Conservation (phyloP, 148 eudicot genomes). For the Tetragonia tetragonoides region DNA sequence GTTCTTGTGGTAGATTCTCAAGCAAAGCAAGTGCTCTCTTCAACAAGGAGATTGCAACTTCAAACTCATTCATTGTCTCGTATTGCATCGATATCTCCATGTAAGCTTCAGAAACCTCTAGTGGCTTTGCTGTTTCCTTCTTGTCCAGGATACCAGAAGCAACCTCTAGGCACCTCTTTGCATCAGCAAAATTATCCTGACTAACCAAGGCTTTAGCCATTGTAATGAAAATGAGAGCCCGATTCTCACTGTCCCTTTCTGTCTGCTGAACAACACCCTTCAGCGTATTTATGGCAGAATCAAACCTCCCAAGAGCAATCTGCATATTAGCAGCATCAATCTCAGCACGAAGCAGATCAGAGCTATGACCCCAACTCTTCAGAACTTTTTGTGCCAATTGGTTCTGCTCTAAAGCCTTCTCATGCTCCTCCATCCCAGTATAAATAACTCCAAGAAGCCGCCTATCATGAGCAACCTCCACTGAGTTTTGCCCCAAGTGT, state of each 20-base stretch:
- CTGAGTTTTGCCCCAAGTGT: conserved; percentile 70
- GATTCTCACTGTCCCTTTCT: conserved; percentile 68
- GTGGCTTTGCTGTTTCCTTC: conserved; percentile 53
- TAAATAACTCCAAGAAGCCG: conserved; percentile 76
- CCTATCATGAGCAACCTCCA: conserved; percentile 90
- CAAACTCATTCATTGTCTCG: conserved; percentile 87
- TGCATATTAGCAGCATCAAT: conserved; percentile 91
- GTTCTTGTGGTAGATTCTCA: conserved; percentile 74
- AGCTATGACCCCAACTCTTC: conserved; percentile 72
- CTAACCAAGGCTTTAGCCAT: conserved; percentile 82
- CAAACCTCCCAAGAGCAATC: conserved; percentile 74
- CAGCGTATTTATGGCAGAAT: conserved; percentile 60
- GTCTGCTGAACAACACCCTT: conserved; percentile 63
- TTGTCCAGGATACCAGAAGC: conserved; percentile 64
- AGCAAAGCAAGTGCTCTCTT: conserved; percentile 64
- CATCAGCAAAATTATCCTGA: conserved; percentile 71
- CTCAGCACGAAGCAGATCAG: conserved; percentile 77
- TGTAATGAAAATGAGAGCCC: conserved; percentile 65
- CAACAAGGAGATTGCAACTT: conserved; percentile 66
- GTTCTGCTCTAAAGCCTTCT: conserved; percentile 82
- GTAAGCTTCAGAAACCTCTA: conserved; percentile 69
- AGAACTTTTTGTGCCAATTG: conserved; percentile 64
- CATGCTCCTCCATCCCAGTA: conserved; percentile 84
- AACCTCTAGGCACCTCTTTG: conserved; percentile 73
- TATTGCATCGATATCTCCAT: conserved; percentile 87